A percentile compares a stretch with the other conserved stretches of the same genome.
Conservation (phyloP, 192 early-diverging fungal species). For the Linnemannia elongata region DNA sequence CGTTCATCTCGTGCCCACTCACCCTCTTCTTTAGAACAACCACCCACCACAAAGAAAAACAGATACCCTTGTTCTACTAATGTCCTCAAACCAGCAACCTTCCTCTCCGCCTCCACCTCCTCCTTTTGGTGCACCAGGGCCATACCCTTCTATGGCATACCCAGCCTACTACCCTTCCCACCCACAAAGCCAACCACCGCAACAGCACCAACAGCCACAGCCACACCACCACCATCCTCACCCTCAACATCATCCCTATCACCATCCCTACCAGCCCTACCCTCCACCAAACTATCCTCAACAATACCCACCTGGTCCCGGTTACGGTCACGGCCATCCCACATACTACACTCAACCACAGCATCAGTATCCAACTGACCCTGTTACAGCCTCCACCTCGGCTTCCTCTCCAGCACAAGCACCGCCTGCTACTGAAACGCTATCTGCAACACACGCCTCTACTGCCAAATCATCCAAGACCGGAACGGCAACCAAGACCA, state of each 20-base stretch:
- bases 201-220: not conserved
- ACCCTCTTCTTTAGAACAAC: not conserved
- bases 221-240: slow-evolving; percentile 11
- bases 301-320: not conserved
- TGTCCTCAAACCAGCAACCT: not conserved
- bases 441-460: not conserved
- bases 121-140: not conserved
- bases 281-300: not conserved
- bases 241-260: not conserved
- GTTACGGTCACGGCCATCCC: slow-evolving; percentile 8
- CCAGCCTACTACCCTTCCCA: not conserved
- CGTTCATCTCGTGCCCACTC: not conserved
- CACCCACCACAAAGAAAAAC: not conserved
- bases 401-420: not conserved
- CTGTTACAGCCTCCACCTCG: not conserved
- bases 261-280: not conserved
- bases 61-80: not conserved
- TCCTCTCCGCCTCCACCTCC: not conserved
- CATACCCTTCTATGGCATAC: not conserved
- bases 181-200: not conserved
- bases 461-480: slow-evolving; percentile 14
- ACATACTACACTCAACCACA: not conserved
- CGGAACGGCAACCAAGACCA: not conserved
- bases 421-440: not conserved
- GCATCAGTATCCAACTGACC: not conserved